These are phyloP conservation scores for Diplodia mutila DNA, from an alignment of 2,329 filamentous ascomycete genomes.

Conservation along the genomic window DNA sequence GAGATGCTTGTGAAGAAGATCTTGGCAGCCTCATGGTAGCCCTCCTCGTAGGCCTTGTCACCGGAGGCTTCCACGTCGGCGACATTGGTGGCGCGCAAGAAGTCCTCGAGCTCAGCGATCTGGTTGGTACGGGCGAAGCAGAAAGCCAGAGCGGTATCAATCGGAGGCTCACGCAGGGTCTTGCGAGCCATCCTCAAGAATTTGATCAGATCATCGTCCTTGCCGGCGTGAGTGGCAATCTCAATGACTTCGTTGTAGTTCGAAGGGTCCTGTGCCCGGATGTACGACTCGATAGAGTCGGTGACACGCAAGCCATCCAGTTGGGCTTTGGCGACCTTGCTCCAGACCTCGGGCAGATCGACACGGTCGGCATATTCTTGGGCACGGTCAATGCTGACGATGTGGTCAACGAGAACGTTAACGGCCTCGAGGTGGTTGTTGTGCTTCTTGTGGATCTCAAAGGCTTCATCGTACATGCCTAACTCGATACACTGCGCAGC, in stretches of 20 bases:
- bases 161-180: conserved; percentile 88
- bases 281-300: conserved; percentile 95
- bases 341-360: conserved; percentile 95
- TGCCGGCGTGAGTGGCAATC: conserved; percentile 90
- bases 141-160: conserved; percentile 94
- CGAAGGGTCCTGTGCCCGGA: conserved; percentile 87
- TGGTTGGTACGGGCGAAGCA: conserved; percentile 91
- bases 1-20: conserved; percentile 99
- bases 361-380: conserved; percentile 95
- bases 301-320: conserved; percentile 90
- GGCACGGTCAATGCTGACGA: conserved; percentile 96
- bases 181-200: conserved; percentile 97
- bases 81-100: conserved; percentile 89
- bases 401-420: conserved; percentile 90
- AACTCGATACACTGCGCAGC: conserved; percentile 92
- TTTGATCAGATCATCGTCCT: conserved; percentile 97
- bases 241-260: conserved; percentile 98
- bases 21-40: conserved; percentile 93
- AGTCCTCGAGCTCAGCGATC: conserved; percentile 92
- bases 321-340: conserved; percentile 96
- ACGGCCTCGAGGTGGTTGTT: conserved; percentile 84
- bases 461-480: conserved; percentile 93
- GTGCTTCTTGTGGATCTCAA: conserved; percentile 98
- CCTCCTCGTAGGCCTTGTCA: conserved; percentile 96
- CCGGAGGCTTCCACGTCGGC: conserved; percentile 95